These are phyloP conservation scores for Sporisorium exsertum DNA, from an alignment of 1,284 basidiomycete genomes.

Conservation along the genomic window DNA sequence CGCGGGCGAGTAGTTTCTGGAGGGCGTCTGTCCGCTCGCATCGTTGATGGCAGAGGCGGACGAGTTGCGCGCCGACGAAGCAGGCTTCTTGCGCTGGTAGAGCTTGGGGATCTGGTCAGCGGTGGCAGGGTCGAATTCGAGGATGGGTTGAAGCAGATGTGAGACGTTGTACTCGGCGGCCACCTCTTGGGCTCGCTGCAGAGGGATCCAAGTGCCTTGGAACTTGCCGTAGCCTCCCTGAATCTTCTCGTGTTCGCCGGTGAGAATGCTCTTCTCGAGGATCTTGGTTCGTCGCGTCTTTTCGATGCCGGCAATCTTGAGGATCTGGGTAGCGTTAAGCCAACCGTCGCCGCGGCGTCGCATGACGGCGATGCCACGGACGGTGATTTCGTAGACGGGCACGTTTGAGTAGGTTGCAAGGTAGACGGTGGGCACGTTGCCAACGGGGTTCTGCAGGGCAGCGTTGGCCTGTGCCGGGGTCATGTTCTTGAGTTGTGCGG, in stretches of 20 bases:
- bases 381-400: conserved; percentile 73
- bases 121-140: conserved; percentile 65
- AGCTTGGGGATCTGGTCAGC: conserved; percentile 59
- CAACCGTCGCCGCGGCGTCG: conserved; percentile 90
- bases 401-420: conserved; percentile 70
- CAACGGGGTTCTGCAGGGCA: conserved; percentile 44
- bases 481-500: conserved; percentile 50
- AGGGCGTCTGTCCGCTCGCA: conserved; percentile 27
- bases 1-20: conserved; percentile 37
- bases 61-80: conserved; percentile 51
- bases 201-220: conserved; percentile 89
- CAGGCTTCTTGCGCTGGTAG: conserved; percentile 50
- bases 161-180: conserved; percentile 66
- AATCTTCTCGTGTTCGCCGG: conserved; percentile 97
- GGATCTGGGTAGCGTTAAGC: conserved; percentile 95
- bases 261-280: conserved; percentile 94
- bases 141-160: conserved; percentile 65
- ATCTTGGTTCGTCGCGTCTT: conserved; percentile 97
- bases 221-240: conserved; percentile 99
- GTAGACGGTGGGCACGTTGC: conserved; percentile 63
- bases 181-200: conserved; percentile 65
- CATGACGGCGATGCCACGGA: conserved; percentile 98
- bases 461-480: conserved; percentile 53
- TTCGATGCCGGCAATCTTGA: conserved; percentile 98
- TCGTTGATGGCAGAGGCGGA: conserved; percentile 48